Evolutionary conservation across 352 stramenopile species (phyloP).

Genomic region (Phytophthora sojae): DNA sequence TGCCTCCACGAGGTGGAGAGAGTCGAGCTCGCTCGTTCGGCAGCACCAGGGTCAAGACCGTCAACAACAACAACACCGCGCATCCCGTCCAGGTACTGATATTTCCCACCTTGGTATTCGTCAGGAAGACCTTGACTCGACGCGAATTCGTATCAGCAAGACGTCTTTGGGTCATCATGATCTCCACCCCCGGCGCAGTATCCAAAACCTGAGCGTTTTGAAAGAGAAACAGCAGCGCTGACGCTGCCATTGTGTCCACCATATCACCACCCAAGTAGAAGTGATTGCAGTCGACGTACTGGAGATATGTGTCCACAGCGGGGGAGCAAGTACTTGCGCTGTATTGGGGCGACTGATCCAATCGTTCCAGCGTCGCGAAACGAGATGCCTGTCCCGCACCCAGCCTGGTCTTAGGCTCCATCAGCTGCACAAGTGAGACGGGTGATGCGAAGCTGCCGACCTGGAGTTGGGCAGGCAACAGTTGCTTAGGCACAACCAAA

Average conservation of each 20-base stretch:
- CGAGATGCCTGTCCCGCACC: constrained; percentile 11
- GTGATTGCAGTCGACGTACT: constrained; percentile 39
- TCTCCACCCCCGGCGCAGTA: constrained; percentile 18
- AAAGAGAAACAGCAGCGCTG: constrained; percentile 63
- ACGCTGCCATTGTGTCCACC: constrained; percentile 48
- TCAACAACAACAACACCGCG: constrained; percentile 52
- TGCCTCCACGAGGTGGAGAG: constrained; percentile 54
- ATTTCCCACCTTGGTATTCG: constrained; percentile 67
- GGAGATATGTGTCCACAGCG: constrained; percentile 45
- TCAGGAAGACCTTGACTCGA: constrained; percentile 54
- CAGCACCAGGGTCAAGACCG: constrained; percentile 53
- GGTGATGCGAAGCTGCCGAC: constrained; percentile 3
- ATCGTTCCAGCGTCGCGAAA: constrained; percentile 27
- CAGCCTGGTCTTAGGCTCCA: constrained; percentile 41
- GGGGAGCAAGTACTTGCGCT: constrained; percentile 17
- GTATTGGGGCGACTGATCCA: constrained; percentile 22
- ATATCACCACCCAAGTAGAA: constrained; percentile 40
- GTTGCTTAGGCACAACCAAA: constrained; percentile 37
- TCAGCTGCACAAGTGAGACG: constrained; percentile 48
- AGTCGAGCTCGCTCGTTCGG: constrained; percentile 66
- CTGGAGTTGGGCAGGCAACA: constrained; percentile 33
- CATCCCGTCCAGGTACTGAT: constrained; percentile 58
- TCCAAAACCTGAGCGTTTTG: constrained; percentile 53
- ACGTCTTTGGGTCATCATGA: constrained; percentile 30
- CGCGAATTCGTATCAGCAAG: constrained; percentile 34